These are phyloP conservation scores for Trichoderma reesei DNA, from an alignment of 495 filamentous ascomycete genomes.

Conservation along the genomic window DNA sequence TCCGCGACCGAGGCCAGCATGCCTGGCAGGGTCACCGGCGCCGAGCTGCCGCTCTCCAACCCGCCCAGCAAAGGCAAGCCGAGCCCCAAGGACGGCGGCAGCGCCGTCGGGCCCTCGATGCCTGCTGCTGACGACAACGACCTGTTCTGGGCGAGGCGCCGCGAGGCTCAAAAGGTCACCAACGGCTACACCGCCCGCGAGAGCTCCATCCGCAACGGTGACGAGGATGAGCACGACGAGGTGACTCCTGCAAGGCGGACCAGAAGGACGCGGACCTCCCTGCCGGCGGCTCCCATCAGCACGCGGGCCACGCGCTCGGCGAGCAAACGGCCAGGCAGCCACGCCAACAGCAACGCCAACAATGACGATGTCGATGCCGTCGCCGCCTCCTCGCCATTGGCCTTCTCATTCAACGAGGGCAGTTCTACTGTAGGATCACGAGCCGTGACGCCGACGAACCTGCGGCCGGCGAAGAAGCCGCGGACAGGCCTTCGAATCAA, in stretches of 20 bases:
- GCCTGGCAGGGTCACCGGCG: constrained; percentile 10
- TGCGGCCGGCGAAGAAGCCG: constrained; percentile 43
- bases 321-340: constrained; percentile 25
- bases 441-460: constrained; percentile 43
- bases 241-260: constrained; percentile 6
- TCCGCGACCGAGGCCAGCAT: constrained; percentile 10
- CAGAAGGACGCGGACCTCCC: constrained; percentile 5
- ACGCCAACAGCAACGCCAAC: neutral
- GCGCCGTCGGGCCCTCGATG: neutral
- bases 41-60: neutral
- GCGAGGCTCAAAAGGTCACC: constrained; percentile 1
- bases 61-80: neutral
- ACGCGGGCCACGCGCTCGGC: constrained; percentile 18
- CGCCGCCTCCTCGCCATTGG: constrained; percentile 33
- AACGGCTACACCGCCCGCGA: constrained; percentile 6
- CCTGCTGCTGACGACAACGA: constrained; percentile 5
- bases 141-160: neutral
- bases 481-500: constrained; percentile 53
- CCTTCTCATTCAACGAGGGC: constrained; percentile 28
- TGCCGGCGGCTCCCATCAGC: neutral
- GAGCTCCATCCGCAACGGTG: constrained; percentile 1
- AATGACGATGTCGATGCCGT: constrained; percentile 40
- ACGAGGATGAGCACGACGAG: constrained; percentile 8
- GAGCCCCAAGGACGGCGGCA: constrained; percentile 1
- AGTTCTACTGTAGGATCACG: constrained; percentile 41